Percentiles rank a stretch among this genome's conserved stretches.
These are phyloP conservation scores for Dryas integrifolia DNA, from an alignment of 331 rosid genomes.

Conservation along the genomic window DNA sequence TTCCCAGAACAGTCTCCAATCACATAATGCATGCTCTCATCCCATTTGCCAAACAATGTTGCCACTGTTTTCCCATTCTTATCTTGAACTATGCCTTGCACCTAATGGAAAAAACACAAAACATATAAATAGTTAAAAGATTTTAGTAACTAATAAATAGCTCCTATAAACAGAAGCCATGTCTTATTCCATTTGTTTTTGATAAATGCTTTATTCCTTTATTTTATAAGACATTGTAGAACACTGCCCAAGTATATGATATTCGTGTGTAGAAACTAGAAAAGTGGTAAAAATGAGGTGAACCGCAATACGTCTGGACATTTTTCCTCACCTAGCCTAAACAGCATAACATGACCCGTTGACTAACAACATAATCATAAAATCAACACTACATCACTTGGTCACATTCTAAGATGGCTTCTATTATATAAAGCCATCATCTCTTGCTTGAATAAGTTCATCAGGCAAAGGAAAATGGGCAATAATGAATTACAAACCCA, in stretches of 20 bases:
- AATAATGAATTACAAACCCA: no score
- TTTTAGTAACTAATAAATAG: background rate
- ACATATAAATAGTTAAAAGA: background rate
- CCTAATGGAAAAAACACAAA: constrained; percentile 39
- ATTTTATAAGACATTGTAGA: background rate
- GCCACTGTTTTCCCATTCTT: constrained; percentile 76
- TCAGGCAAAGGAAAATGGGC: no score
- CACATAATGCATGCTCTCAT: constrained; percentile 84
- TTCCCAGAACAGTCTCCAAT: constrained; percentile 72
- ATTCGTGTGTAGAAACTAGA: background rate
- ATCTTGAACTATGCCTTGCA: constrained; percentile 85
- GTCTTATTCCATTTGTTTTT: background rate
- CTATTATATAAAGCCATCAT: no score
- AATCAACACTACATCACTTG: no score
- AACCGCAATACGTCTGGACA: background rate
- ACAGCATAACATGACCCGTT: no score
- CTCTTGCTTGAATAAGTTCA: no score
- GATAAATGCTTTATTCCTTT: background rate
- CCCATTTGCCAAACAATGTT: constrained; percentile 93
- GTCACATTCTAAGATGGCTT: no score
- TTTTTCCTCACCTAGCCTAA: background rate
- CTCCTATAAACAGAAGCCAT: background rate
- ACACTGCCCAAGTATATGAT: background rate
- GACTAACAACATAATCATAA: no score
- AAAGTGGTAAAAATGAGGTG: background rate